Base-by-base conservation (phyloP, 164 flowering plant species). In the Magnolia kwangsiensis region DNA sequence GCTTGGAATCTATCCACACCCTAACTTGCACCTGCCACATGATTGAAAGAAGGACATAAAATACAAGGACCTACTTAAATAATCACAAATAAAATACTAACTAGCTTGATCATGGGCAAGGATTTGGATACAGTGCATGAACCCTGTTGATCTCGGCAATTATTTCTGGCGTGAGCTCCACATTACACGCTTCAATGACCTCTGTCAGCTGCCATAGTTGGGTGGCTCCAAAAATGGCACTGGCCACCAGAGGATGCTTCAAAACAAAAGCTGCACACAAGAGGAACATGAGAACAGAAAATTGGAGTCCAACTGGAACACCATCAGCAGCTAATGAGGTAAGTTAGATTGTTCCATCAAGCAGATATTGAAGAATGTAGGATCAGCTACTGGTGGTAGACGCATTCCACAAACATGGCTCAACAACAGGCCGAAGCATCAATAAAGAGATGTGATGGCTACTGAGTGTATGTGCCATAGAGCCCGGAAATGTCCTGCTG, bases 211-310 rank as follows among this genome's bases (percentile, higher is more conserved):
- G 96, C 90, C 91, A 85, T 23, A 82, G 63, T 79, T 86, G 90
- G 63, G 95, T 93, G 51, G 89, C 92, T 79, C 98, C 97, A 81
- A 92, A 91, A 67, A 94, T 78, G 20, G 86, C 88, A 80, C 92
- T 90, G 45, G 88, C 96, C 65, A 90, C 88, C 74, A 94, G 94
- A 29, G 96, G 92, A 73, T 92, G 91, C 72, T 81, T 84, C 87
- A 90, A 75, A 77, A 89, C 91, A 84, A 90, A 90, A 29, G 91
- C 96, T 93, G 90, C 82, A 21, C 51, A 49, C 29, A 14, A 11
- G 1, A 73, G 5, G 51, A 20, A 49, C 37, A 24, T 16, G 16
- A 16, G 21, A 68, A 68, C 6, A 50, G 16, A 24, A 20, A 3
- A 19, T 58, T 31, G 10, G 51, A 2, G 13, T 1, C 6, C 50